phyloP scores from a whole-genome alignment of 768 basidiomycete species.

The Leucocoprinus birnbaumii region DNA sequence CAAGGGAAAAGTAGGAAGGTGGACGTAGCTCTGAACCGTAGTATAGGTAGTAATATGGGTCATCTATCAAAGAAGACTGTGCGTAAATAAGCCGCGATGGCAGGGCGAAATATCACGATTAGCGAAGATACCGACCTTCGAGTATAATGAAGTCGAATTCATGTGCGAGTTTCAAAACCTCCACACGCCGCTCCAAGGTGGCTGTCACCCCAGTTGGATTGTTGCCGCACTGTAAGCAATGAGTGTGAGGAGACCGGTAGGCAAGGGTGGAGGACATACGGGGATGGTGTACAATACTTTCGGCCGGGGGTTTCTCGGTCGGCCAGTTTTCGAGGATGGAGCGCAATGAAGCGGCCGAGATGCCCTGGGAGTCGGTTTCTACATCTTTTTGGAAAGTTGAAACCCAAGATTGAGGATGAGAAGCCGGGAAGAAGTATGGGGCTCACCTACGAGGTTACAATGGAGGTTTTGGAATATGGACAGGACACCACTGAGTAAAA shows the following conservation, averaged over 20 bases:
- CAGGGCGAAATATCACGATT: too few species aligned
- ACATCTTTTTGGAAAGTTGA: constrained; percentile 56
- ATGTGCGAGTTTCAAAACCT: constrained; percentile 67
- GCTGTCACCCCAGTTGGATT: constrained; percentile 87
- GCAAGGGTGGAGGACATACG: too few species aligned
- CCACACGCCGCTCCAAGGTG: constrained; percentile 62
- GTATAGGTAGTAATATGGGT: constrained; percentile 79
- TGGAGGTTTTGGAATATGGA: constrained; percentile 59
- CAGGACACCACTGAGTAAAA: constrained; percentile 52
- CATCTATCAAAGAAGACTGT: constrained; percentile 42
- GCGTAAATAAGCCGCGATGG: too few species aligned
- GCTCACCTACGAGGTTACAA: constrained; percentile 58
- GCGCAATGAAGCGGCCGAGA: constrained; percentile 57
- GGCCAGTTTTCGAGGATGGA: constrained; percentile 76
- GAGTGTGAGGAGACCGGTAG: not conserved
- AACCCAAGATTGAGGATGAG: too few species aligned
- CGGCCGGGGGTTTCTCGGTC: constrained; percentile 61
- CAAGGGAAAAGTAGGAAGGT: constrained; percentile 81
- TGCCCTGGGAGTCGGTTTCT: constrained; percentile 71
- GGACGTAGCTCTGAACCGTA: constrained; percentile 63
- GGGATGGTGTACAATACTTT: constrained; percentile 81
- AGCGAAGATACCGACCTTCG: constrained; percentile 51
- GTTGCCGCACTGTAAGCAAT: constrained; percentile 60
- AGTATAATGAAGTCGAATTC: constrained; percentile 80
- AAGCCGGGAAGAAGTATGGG: not conserved